Percentiles rank a stretch among this genome's conserved stretches.
phyloP scores from a whole-genome alignment of 2,329 filamentous ascomycete genomes.

The Rachicladosporium sp. region DNA sequence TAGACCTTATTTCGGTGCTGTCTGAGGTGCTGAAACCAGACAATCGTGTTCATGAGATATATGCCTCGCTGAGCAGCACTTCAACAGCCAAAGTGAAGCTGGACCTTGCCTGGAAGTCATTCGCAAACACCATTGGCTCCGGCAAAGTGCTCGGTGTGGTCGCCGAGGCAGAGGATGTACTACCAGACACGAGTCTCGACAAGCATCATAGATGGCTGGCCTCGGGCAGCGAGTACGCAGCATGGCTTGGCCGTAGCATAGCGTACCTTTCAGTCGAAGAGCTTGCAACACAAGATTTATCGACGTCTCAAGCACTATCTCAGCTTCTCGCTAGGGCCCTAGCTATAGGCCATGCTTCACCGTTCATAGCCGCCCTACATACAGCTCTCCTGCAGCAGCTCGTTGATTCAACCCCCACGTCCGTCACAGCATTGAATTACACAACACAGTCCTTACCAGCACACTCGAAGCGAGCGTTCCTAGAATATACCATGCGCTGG shows the following conservation, averaged over 20 bases:
- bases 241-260: constrained; percentile 61
- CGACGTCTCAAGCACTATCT: constrained; percentile 23
- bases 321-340: constrained; percentile 47
- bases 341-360: constrained; percentile 53
- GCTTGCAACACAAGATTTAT: not conserved
- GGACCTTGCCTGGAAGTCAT: constrained; percentile 51
- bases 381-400: not conserved
- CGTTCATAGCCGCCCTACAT: constrained; percentile 10
- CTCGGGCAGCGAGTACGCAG: constrained; percentile 50
- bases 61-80: constrained; percentile 31
- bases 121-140: constrained; percentile 45
- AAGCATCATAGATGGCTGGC: constrained; percentile 50
- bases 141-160: constrained; percentile 46
- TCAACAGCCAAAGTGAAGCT: constrained; percentile 32
- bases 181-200: constrained; percentile 30
- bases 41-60: constrained; percentile 31
- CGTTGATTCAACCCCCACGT: not conserved
- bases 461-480: constrained; percentile 29
- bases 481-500: constrained; percentile 25
- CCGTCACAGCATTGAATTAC: not conserved
- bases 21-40: constrained; percentile 31
- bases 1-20: constrained; percentile 32
- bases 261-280: constrained; percentile 13
- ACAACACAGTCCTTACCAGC: constrained; percentile 6
- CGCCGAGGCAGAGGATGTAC: constrained; percentile 46